These are phyloP conservation scores for Phylloporus arenicola DNA, from an alignment of 768 basidiomycete species.

Conservation along the genomic window DNA sequence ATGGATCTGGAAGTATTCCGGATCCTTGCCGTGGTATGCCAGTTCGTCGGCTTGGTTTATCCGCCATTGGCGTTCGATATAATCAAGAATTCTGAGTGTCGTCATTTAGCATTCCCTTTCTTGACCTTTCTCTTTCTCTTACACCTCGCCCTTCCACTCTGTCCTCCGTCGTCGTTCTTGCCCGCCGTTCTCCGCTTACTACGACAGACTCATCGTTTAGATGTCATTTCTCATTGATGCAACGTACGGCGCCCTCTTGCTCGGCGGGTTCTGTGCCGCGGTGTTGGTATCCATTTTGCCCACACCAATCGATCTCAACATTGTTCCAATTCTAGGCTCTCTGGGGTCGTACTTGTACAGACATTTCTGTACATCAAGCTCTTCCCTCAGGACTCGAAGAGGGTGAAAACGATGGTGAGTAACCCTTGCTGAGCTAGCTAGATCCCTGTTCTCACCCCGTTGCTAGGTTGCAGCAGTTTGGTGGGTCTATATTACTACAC, in stretches of 20 bases:
- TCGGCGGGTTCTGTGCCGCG: conserved; percentile 29
- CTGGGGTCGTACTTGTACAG: conserved; percentile 25
- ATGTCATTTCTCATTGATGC: conserved; percentile 14
- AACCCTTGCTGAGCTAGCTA: not conserved
- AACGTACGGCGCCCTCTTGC: conserved; percentile 26
- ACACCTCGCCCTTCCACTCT: not conserved
- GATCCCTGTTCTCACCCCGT: not conserved
- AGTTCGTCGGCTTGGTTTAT: not conserved
- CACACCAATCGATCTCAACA: not conserved
- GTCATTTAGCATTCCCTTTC: not conserved
- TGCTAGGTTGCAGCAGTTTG: conserved; percentile 25
- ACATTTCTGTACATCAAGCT: conserved; percentile 27
- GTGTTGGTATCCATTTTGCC: conserved; percentile 10
- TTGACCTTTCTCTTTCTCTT: not conserved
- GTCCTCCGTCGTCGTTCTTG: not conserved
- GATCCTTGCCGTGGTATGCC: not conserved
- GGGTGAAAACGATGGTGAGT: conserved; percentile 23
- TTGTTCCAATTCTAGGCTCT: conserved; percentile 16
- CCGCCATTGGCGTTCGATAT: not conserved
- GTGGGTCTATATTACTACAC: conserved; percentile 4
- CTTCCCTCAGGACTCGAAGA: conserved; percentile 21
- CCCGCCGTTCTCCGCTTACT: not conserved
- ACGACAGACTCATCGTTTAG: not conserved
- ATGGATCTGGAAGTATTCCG: not conserved
- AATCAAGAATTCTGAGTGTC: not conserved